phyloP scores from a whole-genome alignment of 2,329 filamentous ascomycete species.

The Mycosphaerella sp. region DNA sequence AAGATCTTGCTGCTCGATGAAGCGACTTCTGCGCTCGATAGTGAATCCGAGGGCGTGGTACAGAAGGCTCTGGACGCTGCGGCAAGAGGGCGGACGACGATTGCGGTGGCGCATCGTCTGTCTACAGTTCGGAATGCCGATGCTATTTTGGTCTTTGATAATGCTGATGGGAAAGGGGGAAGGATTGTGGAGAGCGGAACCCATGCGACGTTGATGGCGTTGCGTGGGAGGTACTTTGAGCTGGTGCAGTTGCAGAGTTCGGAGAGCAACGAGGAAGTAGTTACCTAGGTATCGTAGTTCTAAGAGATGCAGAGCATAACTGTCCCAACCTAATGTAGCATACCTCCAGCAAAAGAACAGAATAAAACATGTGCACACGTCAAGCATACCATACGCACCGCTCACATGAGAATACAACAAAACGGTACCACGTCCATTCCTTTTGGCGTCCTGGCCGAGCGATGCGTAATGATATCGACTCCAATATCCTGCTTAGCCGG shows the following conservation, averaged over 20 bases:
- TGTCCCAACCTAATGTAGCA: no score
- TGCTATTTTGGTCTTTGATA: conserved; percentile 35
- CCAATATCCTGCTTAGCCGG: conserved; percentile 21
- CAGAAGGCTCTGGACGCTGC: conserved; percentile 59
- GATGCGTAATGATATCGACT: conserved; percentile 20
- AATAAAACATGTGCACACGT: no score
- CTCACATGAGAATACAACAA: conserved; percentile 18
- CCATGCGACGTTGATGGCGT: conserved; percentile 35
- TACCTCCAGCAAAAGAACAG: no score
- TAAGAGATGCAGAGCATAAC: no score
- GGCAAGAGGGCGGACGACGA: conserved; percentile 34
- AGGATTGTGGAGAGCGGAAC: conserved; percentile 35
- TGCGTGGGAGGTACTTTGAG: conserved; percentile 34
- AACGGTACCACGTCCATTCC: conserved; percentile 5
- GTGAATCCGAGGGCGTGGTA: conserved; percentile 58
- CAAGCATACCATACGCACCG: no score
- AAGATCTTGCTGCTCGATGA: conserved; percentile 52
- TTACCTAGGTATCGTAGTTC: background rate
- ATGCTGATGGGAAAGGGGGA: conserved; percentile 20
- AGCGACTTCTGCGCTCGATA: conserved; percentile 55
- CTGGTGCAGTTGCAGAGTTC: conserved; percentile 10
- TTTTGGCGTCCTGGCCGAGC: background rate
- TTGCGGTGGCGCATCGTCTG: conserved; percentile 38
- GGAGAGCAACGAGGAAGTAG: conserved; percentile 1
- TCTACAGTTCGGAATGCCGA: conserved; percentile 35